Evolutionary conservation across 83 land plant genomes (phyloP), one percentile per base, ranked within the genome.

Genomic region (Diphasiastrum complanatum): DNA sequence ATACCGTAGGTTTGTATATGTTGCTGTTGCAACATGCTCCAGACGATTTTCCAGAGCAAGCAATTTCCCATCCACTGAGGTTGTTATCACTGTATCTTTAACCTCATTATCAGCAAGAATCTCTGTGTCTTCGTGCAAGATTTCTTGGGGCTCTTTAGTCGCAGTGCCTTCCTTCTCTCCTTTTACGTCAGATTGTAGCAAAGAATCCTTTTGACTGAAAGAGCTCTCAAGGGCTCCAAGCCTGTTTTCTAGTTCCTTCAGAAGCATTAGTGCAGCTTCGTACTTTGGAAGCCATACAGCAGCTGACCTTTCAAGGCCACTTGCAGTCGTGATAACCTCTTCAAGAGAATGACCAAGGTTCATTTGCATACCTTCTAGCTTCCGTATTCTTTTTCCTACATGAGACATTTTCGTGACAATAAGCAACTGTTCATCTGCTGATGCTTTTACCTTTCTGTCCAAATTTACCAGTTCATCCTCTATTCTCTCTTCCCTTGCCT

Each of bases 221-320:
- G 45, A 41, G n/a, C 45, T 41, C 45, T 41, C 45, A 14, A 41
- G 45, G 12, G 12, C 18, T 41, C 12, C 18, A 14, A 41, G n/a
- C 45, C 45, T 41, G 45, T 18, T 41, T 18, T 41, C 45, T 0
- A 41, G n/a, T 41, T 41, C 22, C 23, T 55, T 55, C 38, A 55
- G 34, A 11, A 27, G 59, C 11, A 11, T 18, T 11, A 35, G 14
- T 11, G 35, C 38, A 24, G 0, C 27, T 12, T 27, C 34, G 35
- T 55, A 32, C 35, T 55, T 27, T 55, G 30, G 35, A 10, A 26
- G 14, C 59, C 59, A 55, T 55, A 35, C 27, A 10, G 59, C 11
- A 27, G 35, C 35, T 6, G 34, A 30, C 16, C 31, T 55, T 30
- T 55, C 35, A 11, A 55, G 30, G 1, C 31, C 34, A 32, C 34